Evolutionary conservation across 1,284 basidiomycete species (phyloP).

Genomic region (Ceratobasidium sp.): DNA sequence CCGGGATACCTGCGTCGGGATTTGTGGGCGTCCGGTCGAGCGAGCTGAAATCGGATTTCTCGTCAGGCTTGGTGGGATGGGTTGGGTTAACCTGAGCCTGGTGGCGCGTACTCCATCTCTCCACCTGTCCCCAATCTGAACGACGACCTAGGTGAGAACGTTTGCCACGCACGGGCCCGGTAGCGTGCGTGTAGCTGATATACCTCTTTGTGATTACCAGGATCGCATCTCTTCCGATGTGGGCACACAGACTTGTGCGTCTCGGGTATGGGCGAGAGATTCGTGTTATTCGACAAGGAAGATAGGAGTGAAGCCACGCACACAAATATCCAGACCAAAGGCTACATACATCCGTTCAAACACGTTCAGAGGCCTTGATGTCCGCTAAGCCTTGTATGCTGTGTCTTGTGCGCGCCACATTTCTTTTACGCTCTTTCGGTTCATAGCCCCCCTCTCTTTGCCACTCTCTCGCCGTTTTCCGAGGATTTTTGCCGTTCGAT

Average conservation of each 20-base stretch:
- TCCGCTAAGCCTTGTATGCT: constrained; percentile 17
- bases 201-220: background rate
- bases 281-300: background rate
- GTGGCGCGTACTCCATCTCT: constrained; percentile 19
- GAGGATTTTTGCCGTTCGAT: background rate
- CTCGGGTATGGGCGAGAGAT: constrained; percentile 8
- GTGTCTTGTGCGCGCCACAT: background rate
- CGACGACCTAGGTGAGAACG: background rate
- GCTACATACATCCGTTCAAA: background rate
- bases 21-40: background rate
- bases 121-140: background rate
- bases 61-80: background rate
- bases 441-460: background rate
- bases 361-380: constrained; percentile 40
- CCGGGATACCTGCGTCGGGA: background rate
- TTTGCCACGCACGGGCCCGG: background rate
- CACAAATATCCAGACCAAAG: background rate
- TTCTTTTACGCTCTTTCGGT: background rate
- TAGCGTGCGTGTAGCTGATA: background rate
- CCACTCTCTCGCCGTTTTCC: background rate
- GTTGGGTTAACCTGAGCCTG: background rate
- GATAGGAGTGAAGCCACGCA: constrained; percentile 2
- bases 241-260: background rate
- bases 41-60: background rate
- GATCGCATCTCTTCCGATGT: constrained; percentile 8